These are phyloP conservation scores for Podaxis sp. DNA, from an alignment of 768 basidiomycete genomes.

Conservation along the genomic window DNA sequence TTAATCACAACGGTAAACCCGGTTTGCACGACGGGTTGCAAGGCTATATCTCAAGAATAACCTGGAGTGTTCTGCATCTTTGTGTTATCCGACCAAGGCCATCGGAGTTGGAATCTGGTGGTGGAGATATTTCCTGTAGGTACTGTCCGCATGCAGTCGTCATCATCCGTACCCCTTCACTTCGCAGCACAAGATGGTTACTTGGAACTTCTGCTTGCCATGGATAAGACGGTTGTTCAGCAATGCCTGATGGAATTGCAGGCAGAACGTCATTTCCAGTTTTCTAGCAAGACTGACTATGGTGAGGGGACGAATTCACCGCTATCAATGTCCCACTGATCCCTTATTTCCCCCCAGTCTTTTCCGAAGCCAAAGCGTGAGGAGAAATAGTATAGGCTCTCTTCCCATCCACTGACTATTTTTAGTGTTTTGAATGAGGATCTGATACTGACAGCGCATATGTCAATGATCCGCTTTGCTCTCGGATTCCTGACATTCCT, in stretches of 20 bases:
- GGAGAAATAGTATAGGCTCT: not conserved
- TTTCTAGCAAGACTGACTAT: constrained; percentile 4
- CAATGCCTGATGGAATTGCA: constrained; percentile 10
- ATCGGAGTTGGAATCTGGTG: not conserved
- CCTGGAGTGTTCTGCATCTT: constrained; percentile 3
- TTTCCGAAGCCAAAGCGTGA: constrained; percentile 5
- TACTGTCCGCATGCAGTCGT: not conserved
- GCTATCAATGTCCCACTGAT: not conserved
- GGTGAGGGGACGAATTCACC: not conserved
- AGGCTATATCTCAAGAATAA: not conserved
- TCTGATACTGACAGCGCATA: not conserved
- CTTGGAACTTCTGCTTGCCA: constrained; percentile 6
- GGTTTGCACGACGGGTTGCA: not conserved
- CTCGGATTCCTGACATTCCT: constrained; percentile 12
- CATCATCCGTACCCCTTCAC: not conserved
- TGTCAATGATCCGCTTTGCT: constrained; percentile 13
- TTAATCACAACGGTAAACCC: not conserved
- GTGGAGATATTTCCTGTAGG: not conserved
- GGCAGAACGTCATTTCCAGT: not conserved
- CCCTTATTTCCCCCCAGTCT: not conserved
- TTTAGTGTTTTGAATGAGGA: constrained; percentile 1
- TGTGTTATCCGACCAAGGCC: not conserved
- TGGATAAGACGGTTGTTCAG: not conserved
- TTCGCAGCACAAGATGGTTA: not conserved
- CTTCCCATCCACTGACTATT: not conserved